Evolutionary conservation across 2,329 filamentous ascomycete species (phyloP).

Genomic region (Stemphylium vesicarium): DNA sequence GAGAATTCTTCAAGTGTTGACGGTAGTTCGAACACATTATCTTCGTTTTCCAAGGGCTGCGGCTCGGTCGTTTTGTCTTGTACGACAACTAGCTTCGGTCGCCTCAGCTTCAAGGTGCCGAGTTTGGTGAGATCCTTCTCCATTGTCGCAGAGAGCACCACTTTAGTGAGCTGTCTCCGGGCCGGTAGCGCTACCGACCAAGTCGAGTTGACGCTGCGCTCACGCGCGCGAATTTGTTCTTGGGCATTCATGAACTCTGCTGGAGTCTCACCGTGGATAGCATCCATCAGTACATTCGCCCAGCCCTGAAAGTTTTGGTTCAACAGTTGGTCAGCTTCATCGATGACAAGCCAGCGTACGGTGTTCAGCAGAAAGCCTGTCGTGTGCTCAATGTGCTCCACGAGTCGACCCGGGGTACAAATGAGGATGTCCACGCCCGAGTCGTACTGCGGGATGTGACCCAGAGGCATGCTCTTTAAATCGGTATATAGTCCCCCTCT

Average conservation of each 20-base stretch:
- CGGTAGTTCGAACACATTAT: constrained; percentile 63
- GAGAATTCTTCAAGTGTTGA: constrained; percentile 55
- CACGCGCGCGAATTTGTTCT: constrained; percentile 58
- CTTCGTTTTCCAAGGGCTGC: constrained; percentile 31
- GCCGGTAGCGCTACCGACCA: constrained; percentile 41
- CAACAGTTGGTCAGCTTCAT: constrained; percentile 91
- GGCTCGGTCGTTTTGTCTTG: constrained; percentile 58
- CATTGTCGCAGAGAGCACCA: constrained; percentile 91
- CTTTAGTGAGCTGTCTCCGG: constrained; percentile 68
- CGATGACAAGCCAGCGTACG: constrained; percentile 87
- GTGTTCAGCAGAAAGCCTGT: constrained; percentile 79
- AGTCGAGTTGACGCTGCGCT: constrained; percentile 44
- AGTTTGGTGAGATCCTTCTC: constrained; percentile 84
- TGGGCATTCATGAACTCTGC: constrained; percentile 57
- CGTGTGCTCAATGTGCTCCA: constrained; percentile 87
- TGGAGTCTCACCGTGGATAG: constrained; percentile 60
- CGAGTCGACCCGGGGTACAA: constrained; percentile 87
- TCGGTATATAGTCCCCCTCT: constrained; percentile 49
- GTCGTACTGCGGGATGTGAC: constrained; percentile 68
- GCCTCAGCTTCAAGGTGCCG: constrained; percentile 71
- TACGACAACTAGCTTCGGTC: constrained; percentile 78
- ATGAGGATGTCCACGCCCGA: constrained; percentile 87
- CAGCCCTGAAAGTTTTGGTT: constrained; percentile 94
- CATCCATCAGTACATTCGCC: constrained; percentile 72
- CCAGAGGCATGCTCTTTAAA: constrained; percentile 55